Evolutionary conservation across 1,284 basidiomycete genomes (phyloP).

Genomic region (Fistulinella cinereoalba): DNA sequence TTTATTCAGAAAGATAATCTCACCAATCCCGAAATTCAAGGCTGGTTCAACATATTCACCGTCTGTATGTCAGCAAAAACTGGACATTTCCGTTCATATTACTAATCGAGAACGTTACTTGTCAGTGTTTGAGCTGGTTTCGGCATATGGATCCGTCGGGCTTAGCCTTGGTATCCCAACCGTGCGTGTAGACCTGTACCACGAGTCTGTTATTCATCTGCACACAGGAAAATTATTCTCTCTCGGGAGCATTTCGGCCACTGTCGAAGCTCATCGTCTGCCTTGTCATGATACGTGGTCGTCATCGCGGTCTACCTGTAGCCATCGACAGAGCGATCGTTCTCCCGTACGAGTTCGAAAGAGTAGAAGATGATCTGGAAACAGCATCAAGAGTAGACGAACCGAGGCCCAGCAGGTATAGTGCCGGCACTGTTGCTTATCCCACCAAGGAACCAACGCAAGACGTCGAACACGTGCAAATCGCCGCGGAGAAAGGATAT

Average conservation of each 20-base stretch:
- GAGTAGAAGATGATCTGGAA: conserved; percentile 12
- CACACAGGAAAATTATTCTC: conserved; percentile 67
- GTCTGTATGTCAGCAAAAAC: conserved; percentile 48
- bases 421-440: background rate
- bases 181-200: conserved; percentile 35
- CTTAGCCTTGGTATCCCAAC: conserved; percentile 69
- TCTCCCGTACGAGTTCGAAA: conserved; percentile 59
- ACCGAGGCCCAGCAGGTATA: conserved; percentile 3
- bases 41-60: conserved; percentile 80
- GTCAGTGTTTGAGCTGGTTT: conserved; percentile 83
- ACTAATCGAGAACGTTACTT: background rate
- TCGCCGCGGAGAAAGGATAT: background rate
- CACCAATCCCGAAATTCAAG: conserved; percentile 46
- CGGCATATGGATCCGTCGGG: conserved; percentile 90
- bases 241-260: conserved; percentile 75
- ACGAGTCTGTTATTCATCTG: background rate
- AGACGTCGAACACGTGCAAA: background rate
- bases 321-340: conserved; percentile 87
- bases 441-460: background rate
- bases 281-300: conserved; percentile 88
- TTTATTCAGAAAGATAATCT: conserved; percentile 52
- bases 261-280: conserved; percentile 87
- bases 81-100: background rate
- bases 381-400: conserved; percentile 11
- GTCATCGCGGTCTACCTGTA: conserved; percentile 85